Base-by-base conservation (phyloP, 1,284 basidiomycete species). In the Acaromyces ingoldii region DNA sequence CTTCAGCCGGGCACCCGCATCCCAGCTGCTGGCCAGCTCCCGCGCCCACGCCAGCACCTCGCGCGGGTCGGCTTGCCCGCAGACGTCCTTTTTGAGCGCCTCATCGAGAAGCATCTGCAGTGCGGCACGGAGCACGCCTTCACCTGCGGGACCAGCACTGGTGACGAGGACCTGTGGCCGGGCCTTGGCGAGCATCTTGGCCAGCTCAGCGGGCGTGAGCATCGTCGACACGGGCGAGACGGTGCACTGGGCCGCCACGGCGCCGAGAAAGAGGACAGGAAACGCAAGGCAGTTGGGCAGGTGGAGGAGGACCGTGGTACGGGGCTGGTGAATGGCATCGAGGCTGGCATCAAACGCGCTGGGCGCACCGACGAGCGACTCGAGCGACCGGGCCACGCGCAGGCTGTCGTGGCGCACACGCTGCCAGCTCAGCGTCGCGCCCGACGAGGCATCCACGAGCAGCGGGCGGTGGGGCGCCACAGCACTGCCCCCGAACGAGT, bases 201-300 rank as follows among this genome's bases (percentile, higher is more conserved):
- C 71, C 24, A 78, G 58, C 50, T 78, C 77, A 21, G 63, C 49
- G 1, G 75, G 63, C 21, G 76, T 75, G 19, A 76, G 65, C 17
- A 69, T 64, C 2, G 76, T 74, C 37, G 76, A 77, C 46, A 72
- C 70, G 37, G 70, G 69, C 7, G 74, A 75, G 37, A 75, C 68
- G 51, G 74, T 72, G 43, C 55, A 61, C 22, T 57, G 56, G 34
- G 58, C 58, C 15, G 62, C 56, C 17, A 67, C 55, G 21, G 71
- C 63, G 15, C 76, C 77, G 38, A 76, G 70, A 1, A 72, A 63
- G 21, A 78, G 55, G 6, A 73, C 54, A 2, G 67, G 63, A 56
- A 72, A 77, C 3, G 65, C 61, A 10, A 76, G 60, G 42, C 71
- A 75, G 43, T 78, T 78, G 52, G 77, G 74, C 3, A 78, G 62